These are phyloP conservation scores for Pythium oligandrum DNA, from an alignment of 352 stramenopile species.

Conservation along the genomic window DNA sequence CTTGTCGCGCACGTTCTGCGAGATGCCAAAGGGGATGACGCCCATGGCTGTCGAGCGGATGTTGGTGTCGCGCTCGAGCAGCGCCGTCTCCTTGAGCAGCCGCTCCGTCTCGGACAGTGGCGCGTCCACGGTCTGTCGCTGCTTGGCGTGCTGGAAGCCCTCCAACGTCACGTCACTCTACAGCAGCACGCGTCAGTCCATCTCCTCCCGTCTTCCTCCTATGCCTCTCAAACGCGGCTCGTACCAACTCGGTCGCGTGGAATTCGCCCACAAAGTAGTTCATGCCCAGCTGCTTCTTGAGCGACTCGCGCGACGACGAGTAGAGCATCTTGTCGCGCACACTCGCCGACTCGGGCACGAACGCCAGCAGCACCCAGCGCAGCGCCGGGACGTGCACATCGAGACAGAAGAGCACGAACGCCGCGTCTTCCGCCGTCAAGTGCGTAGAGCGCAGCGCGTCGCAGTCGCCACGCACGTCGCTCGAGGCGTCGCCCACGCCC, in stretches of 20 bases:
- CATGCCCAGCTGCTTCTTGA: conserved; percentile 88
- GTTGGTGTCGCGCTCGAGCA: conserved; percentile 78
- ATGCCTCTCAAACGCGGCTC: neutral
- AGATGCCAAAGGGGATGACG: conserved; percentile 84
- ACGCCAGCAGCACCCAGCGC: conserved; percentile 77
- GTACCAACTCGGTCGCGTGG: conserved; percentile 75
- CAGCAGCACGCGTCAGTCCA: conserved; percentile 1
- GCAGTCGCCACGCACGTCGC: conserved; percentile 40
- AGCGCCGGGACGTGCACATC: conserved; percentile 64
- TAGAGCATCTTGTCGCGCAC: conserved; percentile 91
- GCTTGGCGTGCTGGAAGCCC: conserved; percentile 63
- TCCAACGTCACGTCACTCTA: conserved; percentile 78
- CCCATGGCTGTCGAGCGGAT: conserved; percentile 87
- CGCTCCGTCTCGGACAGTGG: conserved; percentile 83
- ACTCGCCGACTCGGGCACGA: conserved; percentile 68
- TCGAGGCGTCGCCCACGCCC: conserved; percentile 28
- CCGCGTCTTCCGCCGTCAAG: conserved; percentile 36
- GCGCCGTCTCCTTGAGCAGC: conserved; percentile 71
- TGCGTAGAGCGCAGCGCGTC: conserved; percentile 19
- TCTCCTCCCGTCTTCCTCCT: no score
- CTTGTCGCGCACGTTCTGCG: conserved; percentile 78
- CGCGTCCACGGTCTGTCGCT: conserved; percentile 65
- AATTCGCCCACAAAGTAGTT: conserved; percentile 90
- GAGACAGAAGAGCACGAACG: conserved; percentile 75
- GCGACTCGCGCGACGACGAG: conserved; percentile 86